Percentiles rank a stretch among this genome's conserved stretches.
Conservation (phyloP, 345 rosid species). For the Toxicodendron radicans region DNA sequence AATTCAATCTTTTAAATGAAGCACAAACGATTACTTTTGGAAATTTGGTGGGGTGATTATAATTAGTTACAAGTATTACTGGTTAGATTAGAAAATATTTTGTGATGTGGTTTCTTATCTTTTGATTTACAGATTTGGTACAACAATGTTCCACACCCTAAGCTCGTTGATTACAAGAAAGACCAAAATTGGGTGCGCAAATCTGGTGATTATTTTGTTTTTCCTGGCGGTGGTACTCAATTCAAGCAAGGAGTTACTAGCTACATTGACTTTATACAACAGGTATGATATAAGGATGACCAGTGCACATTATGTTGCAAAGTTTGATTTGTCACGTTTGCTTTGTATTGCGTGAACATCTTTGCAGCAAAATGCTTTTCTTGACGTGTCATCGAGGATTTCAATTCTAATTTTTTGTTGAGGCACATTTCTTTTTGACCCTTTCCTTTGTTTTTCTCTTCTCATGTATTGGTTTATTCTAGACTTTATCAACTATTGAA, state of each 20-base stretch:
- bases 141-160: conserved; percentile 84
- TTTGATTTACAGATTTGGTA: conserved; percentile 65
- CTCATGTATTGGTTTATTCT: conserved; percentile 6
- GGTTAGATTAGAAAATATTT: background rate
- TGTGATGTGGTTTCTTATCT: conserved; percentile 6
- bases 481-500: conserved; percentile 66
- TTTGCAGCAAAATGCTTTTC: background rate
- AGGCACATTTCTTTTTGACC: background rate
- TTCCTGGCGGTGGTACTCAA: conserved; percentile 97
- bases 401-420: background rate
- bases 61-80: too few species aligned
- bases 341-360: background rate
- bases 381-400: background rate
- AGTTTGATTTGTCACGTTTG: background rate
- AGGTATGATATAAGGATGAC: conserved; percentile 38
- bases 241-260: conserved; percentile 76
- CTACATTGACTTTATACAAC: conserved; percentile 61
- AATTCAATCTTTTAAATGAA: background rate
- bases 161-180: conserved; percentile 95
- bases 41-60: background rate
- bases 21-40: background rate
- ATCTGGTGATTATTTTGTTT: conserved; percentile 60
- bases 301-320: background rate
- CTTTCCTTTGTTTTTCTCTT: background rate
- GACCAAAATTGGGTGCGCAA: conserved; percentile 89